phyloP scores from a whole-genome alignment of 768 basidiomycete species.

The Agaricus subrufescens region DNA sequence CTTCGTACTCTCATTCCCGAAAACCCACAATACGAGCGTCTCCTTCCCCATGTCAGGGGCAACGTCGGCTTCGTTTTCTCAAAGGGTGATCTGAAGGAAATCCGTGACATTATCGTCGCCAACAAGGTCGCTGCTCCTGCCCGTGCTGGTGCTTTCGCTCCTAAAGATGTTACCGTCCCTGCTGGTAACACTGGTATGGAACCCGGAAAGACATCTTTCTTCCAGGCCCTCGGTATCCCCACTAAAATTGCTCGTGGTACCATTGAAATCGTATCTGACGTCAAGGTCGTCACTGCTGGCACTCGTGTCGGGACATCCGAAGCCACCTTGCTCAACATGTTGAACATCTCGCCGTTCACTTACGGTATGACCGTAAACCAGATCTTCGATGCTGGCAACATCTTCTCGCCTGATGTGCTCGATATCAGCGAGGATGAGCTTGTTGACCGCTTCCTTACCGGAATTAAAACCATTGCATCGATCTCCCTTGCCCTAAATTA shows the following conservation, averaged over 20 bases:
- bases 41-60: conserved; percentile 92
- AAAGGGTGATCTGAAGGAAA: conserved; percentile 82
- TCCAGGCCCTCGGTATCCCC: conserved; percentile 99
- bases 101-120: conserved; percentile 88
- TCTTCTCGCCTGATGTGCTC: conserved; percentile 85
- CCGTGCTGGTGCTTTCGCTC: conserved; percentile 94
- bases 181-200: conserved; percentile 99
- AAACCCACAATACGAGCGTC: conserved; percentile 90
- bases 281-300: conserved; percentile 91
- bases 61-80: conserved; percentile 99
- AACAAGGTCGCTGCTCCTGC: conserved; percentile 99
- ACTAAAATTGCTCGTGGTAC: conserved; percentile 99
- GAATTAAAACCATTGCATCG: conserved; percentile 93
- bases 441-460: conserved; percentile 85
- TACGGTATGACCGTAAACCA: conserved; percentile 99
- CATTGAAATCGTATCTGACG: conserved; percentile 97
- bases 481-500: conserved; percentile 95
- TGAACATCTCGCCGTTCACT: conserved; percentile 99
- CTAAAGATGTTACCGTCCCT: conserved; percentile 88
- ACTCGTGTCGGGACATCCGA: conserved; percentile 95
- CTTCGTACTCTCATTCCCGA: conserved; percentile 88
- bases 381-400: conserved; percentile 92
- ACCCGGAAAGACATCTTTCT: conserved; percentile 99
- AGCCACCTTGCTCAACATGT: conserved; percentile 98
- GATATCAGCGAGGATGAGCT: conserved; percentile 92